Base-by-base conservation (phyloP, 2,329 filamentous ascomycete genomes). In the Elsinoe ampelina region DNA sequence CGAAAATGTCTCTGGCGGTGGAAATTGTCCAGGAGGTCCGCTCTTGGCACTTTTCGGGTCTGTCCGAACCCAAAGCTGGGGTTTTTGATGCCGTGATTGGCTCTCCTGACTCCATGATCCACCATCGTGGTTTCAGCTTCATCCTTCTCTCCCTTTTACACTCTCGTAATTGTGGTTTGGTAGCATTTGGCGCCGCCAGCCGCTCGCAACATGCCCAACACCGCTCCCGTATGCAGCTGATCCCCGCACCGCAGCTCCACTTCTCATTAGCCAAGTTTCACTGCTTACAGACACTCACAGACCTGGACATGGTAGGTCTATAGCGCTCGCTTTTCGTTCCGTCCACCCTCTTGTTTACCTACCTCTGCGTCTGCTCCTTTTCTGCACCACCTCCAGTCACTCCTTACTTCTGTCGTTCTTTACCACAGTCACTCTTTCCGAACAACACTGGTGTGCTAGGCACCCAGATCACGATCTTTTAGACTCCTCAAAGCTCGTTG, bases 181-280 rank as follows among this genome's bases (percentile, higher is more conserved):
- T 50, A 17, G 26, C 45, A 50, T 50, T 50, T 50, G 45, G 45
- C 45, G 45, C 45, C 32, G 45, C 20, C 8, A 22, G 41, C 41
- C 32, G 45, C 26, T 26, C 13, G 34, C 45, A 34, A 34, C 26
- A 30, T 50, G 26, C 17, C 45, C 45, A 36, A 34, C 48, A 35
- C 32, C 32, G 35, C 32, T 11, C 48, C 26, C 26, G 45, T n/a
- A 50, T 50, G n/a, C 45, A 50, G n/a, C 45, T 34, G 22, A 36
- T 15, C 48, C 48, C 48, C 48, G 32, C 48, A 52, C 13, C 12
- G 48, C 17, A 7, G 32, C 12, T 52, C 48, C 48, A 36, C 32
- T 38, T 36, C 48, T 34, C 22, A 52, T 52, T 52, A 38, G 19
- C 34, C 48, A 38, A 38, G 48, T 52, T 38, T 52, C 48, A 52